Conservation (phyloP, 805 yeast genomes). For the Starmerella riodocensis region DNA sequence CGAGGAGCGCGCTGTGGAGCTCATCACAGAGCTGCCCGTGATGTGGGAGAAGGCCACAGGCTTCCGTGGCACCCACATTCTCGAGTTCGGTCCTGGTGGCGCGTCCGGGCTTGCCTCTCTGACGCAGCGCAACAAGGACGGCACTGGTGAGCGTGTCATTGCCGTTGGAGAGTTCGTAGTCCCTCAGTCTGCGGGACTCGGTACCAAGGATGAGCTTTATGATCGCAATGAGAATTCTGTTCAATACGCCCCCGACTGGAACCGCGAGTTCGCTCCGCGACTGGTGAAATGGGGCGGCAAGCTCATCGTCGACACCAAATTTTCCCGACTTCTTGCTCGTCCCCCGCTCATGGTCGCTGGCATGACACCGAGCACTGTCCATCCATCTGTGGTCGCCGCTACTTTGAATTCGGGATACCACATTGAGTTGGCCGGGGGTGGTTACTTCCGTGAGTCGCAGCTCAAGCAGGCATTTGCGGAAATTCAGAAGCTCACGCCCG, state of each 20-base stretch:
- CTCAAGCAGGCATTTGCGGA: constrained; percentile 65
- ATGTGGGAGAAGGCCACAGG: constrained; percentile 87
- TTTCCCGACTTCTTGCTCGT: constrained; percentile 79
- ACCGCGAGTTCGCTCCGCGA: constrained; percentile 72
- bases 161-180: constrained; percentile 82
- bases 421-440: constrained; percentile 98
- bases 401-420: constrained; percentile 93
- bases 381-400: constrained; percentile 86
- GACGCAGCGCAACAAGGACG: constrained; percentile 96
- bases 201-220: constrained; percentile 90
- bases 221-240: constrained; percentile 52
- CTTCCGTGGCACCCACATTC: constrained; percentile 61
- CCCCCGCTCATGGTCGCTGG: constrained; percentile 98
- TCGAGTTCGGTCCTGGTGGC: constrained; percentile 99
- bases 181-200: constrained; percentile 56
- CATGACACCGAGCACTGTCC: constrained; percentile 97
- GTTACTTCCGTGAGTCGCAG: constrained; percentile 64
- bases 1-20: constrained; percentile 58
- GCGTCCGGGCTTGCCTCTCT: constrained; percentile 90
- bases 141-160: constrained; percentile 91
- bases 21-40: constrained; percentile 80
- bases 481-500: constrained; percentile 63
- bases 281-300: constrained; percentile 54
- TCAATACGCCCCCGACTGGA: constrained; percentile 84
- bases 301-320: constrained; percentile 83